Evolutionary conservation across 148 eudicot genomes (phyloP).

Genomic region (Cornus suecica): DNA sequence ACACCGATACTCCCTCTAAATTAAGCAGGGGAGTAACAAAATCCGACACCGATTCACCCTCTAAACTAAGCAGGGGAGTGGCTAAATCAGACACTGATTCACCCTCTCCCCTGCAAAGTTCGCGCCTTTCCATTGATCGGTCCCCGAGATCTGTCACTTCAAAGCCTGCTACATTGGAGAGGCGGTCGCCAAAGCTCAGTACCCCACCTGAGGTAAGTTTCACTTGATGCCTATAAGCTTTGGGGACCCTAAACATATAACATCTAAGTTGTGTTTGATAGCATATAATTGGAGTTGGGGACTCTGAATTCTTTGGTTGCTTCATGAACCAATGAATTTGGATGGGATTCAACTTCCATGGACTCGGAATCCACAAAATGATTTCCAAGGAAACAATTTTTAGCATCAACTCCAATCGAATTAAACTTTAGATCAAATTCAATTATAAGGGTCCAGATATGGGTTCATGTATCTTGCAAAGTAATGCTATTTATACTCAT

Average conservation of each 20-base stretch:
- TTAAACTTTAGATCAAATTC: background rate
- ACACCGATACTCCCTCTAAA: slow-evolving; percentile 60
- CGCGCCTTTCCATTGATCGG: slow-evolving; percentile 59
- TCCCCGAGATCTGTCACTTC: slow-evolving; percentile 58
- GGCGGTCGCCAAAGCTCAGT: slow-evolving; percentile 49
- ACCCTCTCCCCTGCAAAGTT: slow-evolving; percentile 50
- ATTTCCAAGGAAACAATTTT: background rate
- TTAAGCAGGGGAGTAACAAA: slow-evolving; percentile 18
- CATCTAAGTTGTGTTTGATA: background rate
- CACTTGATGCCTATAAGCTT: background rate
- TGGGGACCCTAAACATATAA: background rate
- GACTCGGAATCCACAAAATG: background rate
- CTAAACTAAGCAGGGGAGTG: slow-evolving; percentile 8
- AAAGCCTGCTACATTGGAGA: slow-evolving; percentile 46
- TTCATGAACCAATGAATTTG: background rate
- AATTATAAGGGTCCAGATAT: background rate
- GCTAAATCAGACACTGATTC: slow-evolving; percentile 72
- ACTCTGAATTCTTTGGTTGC: slow-evolving; percentile 5
- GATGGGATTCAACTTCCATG: background rate
- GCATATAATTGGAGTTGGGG: background rate
- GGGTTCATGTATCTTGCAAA: background rate
- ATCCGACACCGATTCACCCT: slow-evolving; percentile 69
- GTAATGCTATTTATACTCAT: background rate
- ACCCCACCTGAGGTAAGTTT: slow-evolving; percentile 65
- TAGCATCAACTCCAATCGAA: background rate